phyloP scores from a whole-genome alignment of 2,329 filamentous ascomycete species.

The Cadophora sp. region DNA sequence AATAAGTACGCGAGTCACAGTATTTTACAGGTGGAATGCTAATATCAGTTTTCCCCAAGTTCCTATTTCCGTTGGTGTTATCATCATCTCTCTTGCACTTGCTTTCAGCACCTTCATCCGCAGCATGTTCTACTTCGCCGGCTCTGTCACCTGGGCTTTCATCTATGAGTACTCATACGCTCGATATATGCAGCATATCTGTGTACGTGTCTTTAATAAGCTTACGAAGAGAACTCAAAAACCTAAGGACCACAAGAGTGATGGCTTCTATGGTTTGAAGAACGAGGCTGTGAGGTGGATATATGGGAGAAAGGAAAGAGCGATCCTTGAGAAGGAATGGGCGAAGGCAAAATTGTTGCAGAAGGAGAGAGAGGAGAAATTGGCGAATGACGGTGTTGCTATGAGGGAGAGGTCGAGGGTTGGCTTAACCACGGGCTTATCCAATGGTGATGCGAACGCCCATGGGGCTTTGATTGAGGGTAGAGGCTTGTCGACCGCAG shows the following conservation, averaged over 20 bases:
- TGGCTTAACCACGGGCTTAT: not conserved
- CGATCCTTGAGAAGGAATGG: not conserved
- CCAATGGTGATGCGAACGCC: constrained; percentile 6
- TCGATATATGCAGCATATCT: not conserved
- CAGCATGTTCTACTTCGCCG: constrained; percentile 5
- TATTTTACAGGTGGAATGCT: too few relatives aligned
- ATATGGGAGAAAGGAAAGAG: constrained; percentile 15
- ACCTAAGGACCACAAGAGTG: not conserved
- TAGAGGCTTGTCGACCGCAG: not conserved
- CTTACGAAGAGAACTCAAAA: not conserved
- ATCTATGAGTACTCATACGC: constrained; percentile 14
- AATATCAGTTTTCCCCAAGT: constrained; percentile 10
- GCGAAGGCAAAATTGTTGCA: not conserved
- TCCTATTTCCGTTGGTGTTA: constrained; percentile 23
- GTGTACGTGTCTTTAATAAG: not conserved
- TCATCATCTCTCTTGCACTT: constrained; percentile 21
- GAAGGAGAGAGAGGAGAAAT: not conserved
- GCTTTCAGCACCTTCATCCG: constrained; percentile 24
- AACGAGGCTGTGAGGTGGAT: constrained; percentile 12
- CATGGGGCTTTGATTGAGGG: not conserved
- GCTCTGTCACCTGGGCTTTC: constrained; percentile 4
- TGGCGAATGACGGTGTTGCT: not conserved
- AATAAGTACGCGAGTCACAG: too few relatives aligned
- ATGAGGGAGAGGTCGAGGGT: not conserved
- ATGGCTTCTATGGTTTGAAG: not conserved